Conservation (phyloP, 345 rosid species). For the Reutealis trisperma region DNA sequence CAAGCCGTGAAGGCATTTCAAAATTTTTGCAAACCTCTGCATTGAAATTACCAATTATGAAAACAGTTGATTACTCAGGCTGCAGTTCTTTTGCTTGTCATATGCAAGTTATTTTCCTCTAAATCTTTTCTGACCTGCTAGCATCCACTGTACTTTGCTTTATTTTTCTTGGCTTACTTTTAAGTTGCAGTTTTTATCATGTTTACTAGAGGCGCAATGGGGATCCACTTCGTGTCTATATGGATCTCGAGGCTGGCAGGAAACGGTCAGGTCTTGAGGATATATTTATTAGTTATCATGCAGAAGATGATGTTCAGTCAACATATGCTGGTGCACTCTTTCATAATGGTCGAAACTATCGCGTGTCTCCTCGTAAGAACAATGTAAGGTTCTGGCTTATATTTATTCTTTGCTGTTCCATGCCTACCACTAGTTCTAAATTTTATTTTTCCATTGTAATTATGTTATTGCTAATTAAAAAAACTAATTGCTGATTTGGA, state of each 20-base stretch:
- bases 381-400: constrained; percentile 48
- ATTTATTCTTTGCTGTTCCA: not conserved
- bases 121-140: not conserved
- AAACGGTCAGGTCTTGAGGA: constrained; percentile 82
- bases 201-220: constrained; percentile 62
- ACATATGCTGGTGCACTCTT: constrained; percentile 92
- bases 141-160: not conserved
- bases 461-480: not conserved
- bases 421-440: not conserved
- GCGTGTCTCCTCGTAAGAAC: constrained; percentile 59
- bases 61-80: not conserved
- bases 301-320: constrained; percentile 77
- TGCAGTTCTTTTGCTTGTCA: constrained; percentile 10
- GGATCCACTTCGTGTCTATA: constrained; percentile 88
- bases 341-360: constrained; percentile 83
- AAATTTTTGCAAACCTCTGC: not conserved
- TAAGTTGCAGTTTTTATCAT: not conserved
- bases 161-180: not conserved
- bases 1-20: not conserved
- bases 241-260: constrained; percentile 95
- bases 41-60: not conserved
- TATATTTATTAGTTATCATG: constrained; percentile 88
- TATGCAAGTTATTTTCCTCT: not conserved
- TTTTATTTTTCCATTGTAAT: not conserved
- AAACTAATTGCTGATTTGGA: not conserved